Base-by-base conservation (phyloP, 2,329 filamentous ascomycete species). In the Aspergillus spinulosporus region DNA sequence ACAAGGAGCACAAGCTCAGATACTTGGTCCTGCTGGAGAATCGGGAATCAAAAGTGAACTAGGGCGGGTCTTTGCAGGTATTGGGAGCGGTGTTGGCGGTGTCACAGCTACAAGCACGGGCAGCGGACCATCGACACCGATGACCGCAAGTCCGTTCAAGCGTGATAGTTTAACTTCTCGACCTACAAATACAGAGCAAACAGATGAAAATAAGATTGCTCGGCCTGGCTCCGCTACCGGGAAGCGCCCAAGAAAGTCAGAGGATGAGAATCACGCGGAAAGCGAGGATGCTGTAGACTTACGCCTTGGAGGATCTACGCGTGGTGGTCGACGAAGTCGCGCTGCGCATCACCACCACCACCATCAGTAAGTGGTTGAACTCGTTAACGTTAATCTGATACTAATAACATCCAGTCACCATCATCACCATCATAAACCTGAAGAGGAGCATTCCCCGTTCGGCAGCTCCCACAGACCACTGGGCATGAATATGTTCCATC, bases 41-140 rank as follows among this genome's bases (percentile, higher is more conserved):
- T 89, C 91, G 8, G 89, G 89, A 43, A 96, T 97, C 68, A 96
- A 97, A 79, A 95, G 87, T 69, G 93, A 97, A 71, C 92, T 97
- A 71, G 92, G 92, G 29, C 87, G 91, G 60, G 96, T 97, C 82
- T 97, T 96, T 74, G 91, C 90, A 14, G 93, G 93, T n/a, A 91
- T 97, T 63, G 92, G 86, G 12, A 87, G 84, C 70, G 86, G 86
- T 36, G 79, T 87, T 14, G 84, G 84, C 31, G 80, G 80, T 60
- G 75, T 76, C 29, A 80, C 79, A 15, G 76, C 76, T 43, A 74
- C 74, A 11, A 74, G 78, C 34, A 74, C 77, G 36, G 77, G 72
- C n/a, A 81, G 80, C 61, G 79, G 79, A 12, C 76, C 76, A 7
- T 77, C 80, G 1, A 86, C 83, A 5, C 84, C 83, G 9, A 77